These are phyloP conservation scores for Prunus campanulata DNA, from an alignment of 306 rosid genomes.

Conservation along the genomic window DNA sequence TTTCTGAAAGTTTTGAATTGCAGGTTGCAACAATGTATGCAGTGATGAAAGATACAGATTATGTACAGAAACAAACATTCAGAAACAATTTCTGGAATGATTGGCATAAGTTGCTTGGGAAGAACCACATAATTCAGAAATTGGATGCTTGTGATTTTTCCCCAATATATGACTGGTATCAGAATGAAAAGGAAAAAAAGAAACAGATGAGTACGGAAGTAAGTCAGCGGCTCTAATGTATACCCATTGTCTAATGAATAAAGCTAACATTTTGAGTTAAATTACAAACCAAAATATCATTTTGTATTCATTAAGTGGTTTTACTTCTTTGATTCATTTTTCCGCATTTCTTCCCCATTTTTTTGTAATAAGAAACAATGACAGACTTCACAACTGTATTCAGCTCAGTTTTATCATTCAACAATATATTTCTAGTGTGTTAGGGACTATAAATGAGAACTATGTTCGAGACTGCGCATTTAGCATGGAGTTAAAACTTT, in stretches of 20 bases:
- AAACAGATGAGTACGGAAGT: slow-evolving; percentile 88
- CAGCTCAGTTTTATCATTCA: not conserved
- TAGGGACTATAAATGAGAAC: not conserved
- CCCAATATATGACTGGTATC: slow-evolving; percentile 88
- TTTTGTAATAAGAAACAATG: not conserved
- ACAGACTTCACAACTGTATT: not conserved
- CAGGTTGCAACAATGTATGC: slow-evolving; percentile 98
- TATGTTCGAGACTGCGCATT: not conserved
- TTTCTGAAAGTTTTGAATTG: slow-evolving; percentile 15
- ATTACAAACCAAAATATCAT: not conserved
- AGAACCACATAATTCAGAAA: slow-evolving; percentile 75
- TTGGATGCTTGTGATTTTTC: slow-evolving; percentile 89
- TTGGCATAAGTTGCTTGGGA: slow-evolving; percentile 88
- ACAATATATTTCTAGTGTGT: not conserved
- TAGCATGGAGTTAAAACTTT: not conserved
- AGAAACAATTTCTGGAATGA: slow-evolving; percentile 96
- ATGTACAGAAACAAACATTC: slow-evolving; percentile 68
- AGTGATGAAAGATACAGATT: slow-evolving; percentile 94
- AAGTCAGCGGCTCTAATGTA: slow-evolving; percentile 37
- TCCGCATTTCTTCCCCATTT: not conserved
- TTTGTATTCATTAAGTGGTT: not conserved
- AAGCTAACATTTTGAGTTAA: not conserved
- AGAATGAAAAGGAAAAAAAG: slow-evolving; percentile 79
- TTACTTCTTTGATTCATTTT: not conserved
- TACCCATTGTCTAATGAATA: not conserved